A percentile compares a stretch with the other conserved stretches of the same genome.
phyloP scores from a whole-genome alignment of 805 yeast species.

The Ogataea chonburiensis region DNA sequence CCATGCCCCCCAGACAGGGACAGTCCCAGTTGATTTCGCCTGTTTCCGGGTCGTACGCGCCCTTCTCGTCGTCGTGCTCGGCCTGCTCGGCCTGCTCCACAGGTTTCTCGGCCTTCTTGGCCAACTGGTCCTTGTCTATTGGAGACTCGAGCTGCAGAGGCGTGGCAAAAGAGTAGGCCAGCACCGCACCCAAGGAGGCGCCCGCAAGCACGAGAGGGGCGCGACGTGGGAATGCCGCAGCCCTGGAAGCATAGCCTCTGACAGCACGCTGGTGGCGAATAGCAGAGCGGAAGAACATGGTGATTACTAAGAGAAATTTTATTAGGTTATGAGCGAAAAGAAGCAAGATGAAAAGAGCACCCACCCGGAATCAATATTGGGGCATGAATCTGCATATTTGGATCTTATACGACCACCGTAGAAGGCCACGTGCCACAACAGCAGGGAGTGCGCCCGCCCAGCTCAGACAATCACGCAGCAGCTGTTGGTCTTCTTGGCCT shows the following conservation, averaged over 20 bases:
- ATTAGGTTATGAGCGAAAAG: constrained; percentile 10
- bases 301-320: constrained; percentile 6
- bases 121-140: constrained; percentile 12
- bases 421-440: too few species aligned
- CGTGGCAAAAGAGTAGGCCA: constrained; percentile 5
- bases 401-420: too few species aligned
- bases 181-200: constrained; percentile 8
- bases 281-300: constrained; percentile 5
- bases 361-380: too few species aligned
- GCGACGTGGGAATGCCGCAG: not conserved
- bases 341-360: not conserved
- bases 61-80: constrained; percentile 44
- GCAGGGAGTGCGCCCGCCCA: too few species aligned
- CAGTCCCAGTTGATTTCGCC: constrained; percentile 99
- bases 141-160: constrained; percentile 17
- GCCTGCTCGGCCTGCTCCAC: constrained; percentile 15
- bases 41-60: constrained; percentile 93
- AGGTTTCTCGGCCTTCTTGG: constrained; percentile 22
- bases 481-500: constrained; percentile 92
- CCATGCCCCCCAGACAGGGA: constrained; percentile 99
- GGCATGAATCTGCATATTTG: too few species aligned
- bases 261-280: constrained; percentile 4
- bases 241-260: constrained; percentile 3
- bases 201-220: constrained; percentile 1
- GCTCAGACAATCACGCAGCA: constrained; percentile 79